Conservation (phyloP, 768 basidiomycete genomes). For the Agrocybe praecox region DNA sequence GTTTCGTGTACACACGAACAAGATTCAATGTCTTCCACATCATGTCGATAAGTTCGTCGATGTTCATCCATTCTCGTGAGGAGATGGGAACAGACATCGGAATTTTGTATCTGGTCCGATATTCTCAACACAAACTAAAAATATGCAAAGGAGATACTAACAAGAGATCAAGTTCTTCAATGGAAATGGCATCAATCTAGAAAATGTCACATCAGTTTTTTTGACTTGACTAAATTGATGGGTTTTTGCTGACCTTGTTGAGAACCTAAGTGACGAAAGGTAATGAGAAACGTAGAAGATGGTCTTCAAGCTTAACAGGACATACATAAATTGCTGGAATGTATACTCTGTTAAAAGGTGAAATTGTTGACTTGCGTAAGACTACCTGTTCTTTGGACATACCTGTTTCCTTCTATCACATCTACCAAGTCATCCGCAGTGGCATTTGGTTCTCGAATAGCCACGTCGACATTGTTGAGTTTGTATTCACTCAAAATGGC, state of each 20-base stretch:
- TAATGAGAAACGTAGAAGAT: background rate
- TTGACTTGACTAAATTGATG: background rate
- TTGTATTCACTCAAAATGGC: slow-evolving; percentile 93
- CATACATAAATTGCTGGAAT: slow-evolving; percentile 90
- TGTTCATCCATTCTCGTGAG: slow-evolving; percentile 92
- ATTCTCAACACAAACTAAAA: background rate
- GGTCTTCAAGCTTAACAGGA: slow-evolving; percentile 7
- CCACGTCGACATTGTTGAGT: slow-evolving; percentile 86
- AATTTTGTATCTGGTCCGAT: slow-evolving; percentile 72
- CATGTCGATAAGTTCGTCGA: slow-evolving; percentile 89
- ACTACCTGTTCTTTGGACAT: slow-evolving; percentile 16
- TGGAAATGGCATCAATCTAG: slow-evolving; percentile 97
- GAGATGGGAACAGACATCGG: slow-evolving; percentile 95
- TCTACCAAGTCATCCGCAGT: slow-evolving; percentile 97
- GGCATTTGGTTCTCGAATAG: slow-evolving; percentile 89
- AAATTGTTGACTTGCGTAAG: slow-evolving; percentile 6
- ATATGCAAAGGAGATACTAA: slow-evolving; percentile 35
- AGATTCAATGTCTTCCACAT: slow-evolving; percentile 96
- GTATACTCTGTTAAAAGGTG: slow-evolving; percentile 67
- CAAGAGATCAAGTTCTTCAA: slow-evolving; percentile 94
- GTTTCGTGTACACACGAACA: slow-evolving; percentile 96
- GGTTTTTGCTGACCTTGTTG: slow-evolving; percentile 65
- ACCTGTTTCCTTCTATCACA: slow-evolving; percentile 95
- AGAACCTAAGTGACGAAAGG: slow-evolving; percentile 51
- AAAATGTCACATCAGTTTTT: background rate